Percentiles rank a stretch among this genome's conserved stretches.
Conservation (phyloP, 1,139 yeast species). For the Geotrichum fermentans region DNA sequence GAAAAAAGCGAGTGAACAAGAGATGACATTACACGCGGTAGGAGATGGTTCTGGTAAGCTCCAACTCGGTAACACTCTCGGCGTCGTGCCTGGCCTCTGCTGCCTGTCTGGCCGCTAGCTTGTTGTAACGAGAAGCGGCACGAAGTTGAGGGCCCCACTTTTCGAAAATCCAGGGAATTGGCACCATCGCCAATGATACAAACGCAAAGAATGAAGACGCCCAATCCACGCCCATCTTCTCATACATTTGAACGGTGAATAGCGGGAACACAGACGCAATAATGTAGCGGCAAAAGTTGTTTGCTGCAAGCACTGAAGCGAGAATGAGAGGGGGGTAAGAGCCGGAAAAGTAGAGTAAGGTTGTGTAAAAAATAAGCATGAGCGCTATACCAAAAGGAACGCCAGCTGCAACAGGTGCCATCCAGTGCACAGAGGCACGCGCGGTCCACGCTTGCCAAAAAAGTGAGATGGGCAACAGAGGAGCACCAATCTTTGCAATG, state of each 20-base stretch:
- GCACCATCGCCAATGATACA: constrained; percentile 52
- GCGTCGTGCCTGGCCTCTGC: constrained; percentile 31
- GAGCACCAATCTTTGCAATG: constrained; percentile 43
- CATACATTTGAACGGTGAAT: constrained; percentile 58
- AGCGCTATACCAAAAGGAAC: constrained; percentile 75
- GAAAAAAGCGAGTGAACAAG: too few relatives aligned
- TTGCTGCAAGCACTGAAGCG: constrained; percentile 78
- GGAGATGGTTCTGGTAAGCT: constrained; percentile 13
- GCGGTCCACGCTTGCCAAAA: constrained; percentile 86
- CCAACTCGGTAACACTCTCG: constrained; percentile 33
- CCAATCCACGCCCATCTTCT: constrained; percentile 57
- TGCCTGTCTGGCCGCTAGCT: constrained; percentile 17
- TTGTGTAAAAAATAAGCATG: constrained; percentile 64
- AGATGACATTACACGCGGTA: too few relatives aligned
- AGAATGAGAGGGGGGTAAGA: constrained; percentile 67
- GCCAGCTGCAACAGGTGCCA: constrained; percentile 70
- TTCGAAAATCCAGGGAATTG: constrained; percentile 61
- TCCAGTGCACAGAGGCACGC: constrained; percentile 59
- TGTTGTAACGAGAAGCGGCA: constrained; percentile 28
- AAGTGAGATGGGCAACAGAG: constrained; percentile 60
- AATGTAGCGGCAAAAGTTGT: constrained; percentile 60
- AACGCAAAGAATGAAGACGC: constrained; percentile 58
- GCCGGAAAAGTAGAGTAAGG: constrained; percentile 61
- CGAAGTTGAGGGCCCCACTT: constrained; percentile 55
- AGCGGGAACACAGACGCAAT: constrained; percentile 76